Conservation (phyloP, 1,139 yeast species). For the Lodderomyces margitis region DNA sequence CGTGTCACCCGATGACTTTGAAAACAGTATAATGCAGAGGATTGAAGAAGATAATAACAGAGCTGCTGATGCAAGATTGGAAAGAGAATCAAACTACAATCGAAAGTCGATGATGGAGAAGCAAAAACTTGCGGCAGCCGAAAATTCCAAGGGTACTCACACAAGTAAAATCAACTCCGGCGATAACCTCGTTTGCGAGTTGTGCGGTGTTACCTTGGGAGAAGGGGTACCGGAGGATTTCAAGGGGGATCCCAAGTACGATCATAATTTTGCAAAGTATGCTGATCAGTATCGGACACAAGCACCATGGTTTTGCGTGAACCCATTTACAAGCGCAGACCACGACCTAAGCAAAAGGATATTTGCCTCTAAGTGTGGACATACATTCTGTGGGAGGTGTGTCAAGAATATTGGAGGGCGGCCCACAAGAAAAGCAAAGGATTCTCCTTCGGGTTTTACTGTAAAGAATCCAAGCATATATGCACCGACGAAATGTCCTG, state of each 20-base stretch:
- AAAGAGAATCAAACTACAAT: constrained; percentile 32
- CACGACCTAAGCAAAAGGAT: constrained; percentile 63
- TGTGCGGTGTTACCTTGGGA: constrained; percentile 71
- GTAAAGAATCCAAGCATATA: constrained; percentile 46
- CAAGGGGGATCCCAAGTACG: constrained; percentile 30
- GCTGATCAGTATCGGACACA: constrained; percentile 33
- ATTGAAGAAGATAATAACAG: constrained; percentile 43
- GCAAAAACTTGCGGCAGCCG: constrained; percentile 23
- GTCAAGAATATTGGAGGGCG: constrained; percentile 5
- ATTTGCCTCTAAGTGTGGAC: constrained; percentile 77
- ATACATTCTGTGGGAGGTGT: constrained; percentile 64
- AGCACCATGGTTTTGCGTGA: constrained; percentile 66
- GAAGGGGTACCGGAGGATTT: constrained; percentile 64
- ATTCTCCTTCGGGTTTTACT: constrained; percentile 17
- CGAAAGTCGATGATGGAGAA: constrained; percentile 30
- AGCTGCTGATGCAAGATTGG: constrained; percentile 33
- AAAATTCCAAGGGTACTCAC: constrained; percentile 27
- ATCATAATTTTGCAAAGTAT: constrained; percentile 26
- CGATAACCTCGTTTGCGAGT: constrained; percentile 51
- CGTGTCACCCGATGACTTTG: constrained; percentile 16
- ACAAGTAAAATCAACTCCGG: constrained; percentile 29
- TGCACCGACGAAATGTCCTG: constrained; percentile 52
- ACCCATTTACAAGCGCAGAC: constrained; percentile 53
- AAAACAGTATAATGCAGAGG: constrained; percentile 37
- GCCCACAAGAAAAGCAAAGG: constrained; percentile 21